Base-by-base conservation (phyloP, 768 basidiomycete species). In the Auriscalpium orientale region DNA sequence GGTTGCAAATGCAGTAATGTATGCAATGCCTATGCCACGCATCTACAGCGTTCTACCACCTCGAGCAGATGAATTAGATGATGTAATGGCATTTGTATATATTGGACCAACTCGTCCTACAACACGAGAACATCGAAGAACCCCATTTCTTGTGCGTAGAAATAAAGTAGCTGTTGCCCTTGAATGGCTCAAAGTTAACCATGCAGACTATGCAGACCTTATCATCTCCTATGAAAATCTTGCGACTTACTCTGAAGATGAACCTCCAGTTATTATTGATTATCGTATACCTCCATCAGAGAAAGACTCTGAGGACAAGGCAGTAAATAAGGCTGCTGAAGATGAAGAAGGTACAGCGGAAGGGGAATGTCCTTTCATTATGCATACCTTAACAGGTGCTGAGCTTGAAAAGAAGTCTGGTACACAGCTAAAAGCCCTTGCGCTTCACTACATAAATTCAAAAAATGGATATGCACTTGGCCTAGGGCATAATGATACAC, bases 281-380 rank as follows among this genome's bases (percentile, higher is more conserved):
- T 48, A 36, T 18, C 16, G 49, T 45, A 8, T 51, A 56, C 36
- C 13, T 49, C 5, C 16, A 22, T 28, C 28, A 4, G 28, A 28
- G 28, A 28, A 28, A 13, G 33, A 34, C 8, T 49, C 50, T 38
- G 45, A 57, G 15, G 10, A 22, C 2, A 12, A 20, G 8, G 68
- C 68, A 49, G 58, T 64, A 1, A 46, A 64, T 58, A 28, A 28
- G 2, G 69, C 74, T 18, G 62, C 65, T 5, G 60, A 59, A 4
- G 68, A 74, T 13, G 62, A 66, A 20, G 71, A 72, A n/a, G 28
- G 28, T 28, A 63, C 62, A 2, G 44, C 53, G 11, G 56, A 59
- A 10, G 75, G 74, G 0, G 46, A 57, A 2, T 76, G 74, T 59
- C 64, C 72, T 0, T 74, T 76, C 55, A 63, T 65, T 15, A 73